Evolutionary conservation across 148 eudicot species (phyloP).

Genomic region (Vaccinium macrocarpon): DNA sequence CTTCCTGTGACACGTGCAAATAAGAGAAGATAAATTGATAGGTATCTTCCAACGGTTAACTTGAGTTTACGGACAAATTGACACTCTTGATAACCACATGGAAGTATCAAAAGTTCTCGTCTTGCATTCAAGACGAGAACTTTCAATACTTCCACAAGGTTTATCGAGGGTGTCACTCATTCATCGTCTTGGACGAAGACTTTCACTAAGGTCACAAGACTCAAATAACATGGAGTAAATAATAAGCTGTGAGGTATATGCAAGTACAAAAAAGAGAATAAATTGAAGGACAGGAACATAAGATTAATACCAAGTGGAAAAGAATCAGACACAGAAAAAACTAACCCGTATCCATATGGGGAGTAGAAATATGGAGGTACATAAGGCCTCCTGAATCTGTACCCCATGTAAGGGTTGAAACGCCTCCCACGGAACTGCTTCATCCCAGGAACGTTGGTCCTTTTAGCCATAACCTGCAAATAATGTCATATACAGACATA

Average conservation of each 20-base stretch:
- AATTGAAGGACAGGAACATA: neutral
- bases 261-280: neutral
- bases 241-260: too few relatives aligned
- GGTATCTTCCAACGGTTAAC: too few relatives aligned
- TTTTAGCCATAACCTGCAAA: constrained; percentile 71
- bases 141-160: too few relatives aligned
- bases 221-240: too few relatives aligned
- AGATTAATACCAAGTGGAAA: too few relatives aligned
- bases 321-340: neutral
- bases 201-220: too few relatives aligned
- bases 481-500: neutral
- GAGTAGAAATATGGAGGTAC: constrained; percentile 63
- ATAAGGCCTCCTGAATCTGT: constrained; percentile 64
- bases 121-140: too few relatives aligned
- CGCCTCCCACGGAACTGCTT: constrained; percentile 75
- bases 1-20: constrained; percentile 48
- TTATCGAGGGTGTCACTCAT: too few relatives aligned
- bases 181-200: too few relatives aligned
- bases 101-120: too few relatives aligned
- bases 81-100: too few relatives aligned
- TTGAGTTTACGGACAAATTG: too few relatives aligned
- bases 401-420: constrained; percentile 58
- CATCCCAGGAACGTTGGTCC: constrained; percentile 97
- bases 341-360: constrained; percentile 92
- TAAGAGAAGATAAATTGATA: neutral